A percentile compares a stretch with the other conserved stretches of the same genome.
Conservation (phyloP, 139 green algal species). For the Coelastrella sp. region DNA sequence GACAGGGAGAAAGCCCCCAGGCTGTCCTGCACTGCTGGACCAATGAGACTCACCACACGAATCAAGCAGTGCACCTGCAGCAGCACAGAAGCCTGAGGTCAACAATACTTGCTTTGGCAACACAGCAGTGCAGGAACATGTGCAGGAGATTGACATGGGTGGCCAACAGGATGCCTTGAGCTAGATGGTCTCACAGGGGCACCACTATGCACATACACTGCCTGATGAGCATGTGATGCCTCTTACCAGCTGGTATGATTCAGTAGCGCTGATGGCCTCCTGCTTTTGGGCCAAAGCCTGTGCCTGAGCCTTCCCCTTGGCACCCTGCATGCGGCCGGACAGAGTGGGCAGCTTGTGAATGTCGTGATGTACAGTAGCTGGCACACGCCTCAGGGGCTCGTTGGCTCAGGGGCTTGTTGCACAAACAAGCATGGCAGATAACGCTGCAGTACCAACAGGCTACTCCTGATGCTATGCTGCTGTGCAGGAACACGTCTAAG, state of each 20-base stretch:
- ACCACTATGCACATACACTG: no score
- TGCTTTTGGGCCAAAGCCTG: slow-evolving; percentile 17
- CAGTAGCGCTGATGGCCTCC: slow-evolving; percentile 2
- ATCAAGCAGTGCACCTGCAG: slow-evolving; percentile 64
- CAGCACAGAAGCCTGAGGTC: neutral
- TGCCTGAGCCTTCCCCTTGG: slow-evolving; percentile 23
- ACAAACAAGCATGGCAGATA: no score
- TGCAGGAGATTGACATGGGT: no score
- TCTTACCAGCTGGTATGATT: slow-evolving; percentile 38
- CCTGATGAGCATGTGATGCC: neutral
- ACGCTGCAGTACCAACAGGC: no score
- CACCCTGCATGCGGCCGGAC: neutral
- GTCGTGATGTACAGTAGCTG: no score
- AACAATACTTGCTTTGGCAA: neutral
- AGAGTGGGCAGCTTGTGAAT: neutral
- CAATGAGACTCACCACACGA: slow-evolving; percentile 58
- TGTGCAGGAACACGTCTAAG: no score
- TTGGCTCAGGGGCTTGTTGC: no score
- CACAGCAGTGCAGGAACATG: neutral
- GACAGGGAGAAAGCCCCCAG: no score
- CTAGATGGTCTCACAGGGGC: no score
- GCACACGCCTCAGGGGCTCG: no score
- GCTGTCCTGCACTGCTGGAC: neutral
- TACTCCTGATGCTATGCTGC: no score
- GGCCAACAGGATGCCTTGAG: no score